A percentile compares a stretch with the other conserved stretches of the same genome.
These are phyloP conservation scores for Xerocomellus amylosporus DNA, from an alignment of 768 basidiomycete species.

Conservation along the genomic window DNA sequence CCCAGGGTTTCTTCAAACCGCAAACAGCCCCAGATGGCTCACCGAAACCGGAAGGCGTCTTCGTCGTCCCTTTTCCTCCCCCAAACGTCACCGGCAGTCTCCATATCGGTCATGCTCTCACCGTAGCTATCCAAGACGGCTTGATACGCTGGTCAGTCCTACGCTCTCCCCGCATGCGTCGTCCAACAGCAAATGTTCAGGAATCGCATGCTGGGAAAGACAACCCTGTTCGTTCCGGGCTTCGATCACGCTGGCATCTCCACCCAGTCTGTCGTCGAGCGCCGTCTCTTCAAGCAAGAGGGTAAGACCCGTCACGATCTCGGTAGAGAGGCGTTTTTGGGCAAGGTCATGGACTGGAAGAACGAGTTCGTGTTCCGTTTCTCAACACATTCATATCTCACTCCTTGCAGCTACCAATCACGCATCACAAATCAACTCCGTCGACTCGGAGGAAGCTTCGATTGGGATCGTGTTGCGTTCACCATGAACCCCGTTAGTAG, in stretches of 20 bases:
- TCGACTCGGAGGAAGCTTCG: slow-evolving; percentile 88
- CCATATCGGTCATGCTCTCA: slow-evolving; percentile 94
- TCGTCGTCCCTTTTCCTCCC: slow-evolving; percentile 88
- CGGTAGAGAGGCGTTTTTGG: slow-evolving; percentile 89
- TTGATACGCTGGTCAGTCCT: slow-evolving; percentile 77
- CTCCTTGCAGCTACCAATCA: slow-evolving; percentile 70
- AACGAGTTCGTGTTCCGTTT: slow-evolving; percentile 69
- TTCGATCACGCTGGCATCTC: slow-evolving; percentile 99
- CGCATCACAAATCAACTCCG: slow-evolving; percentile 88
- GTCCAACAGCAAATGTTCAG: slow-evolving; percentile 35
- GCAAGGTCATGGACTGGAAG: slow-evolving; percentile 95
- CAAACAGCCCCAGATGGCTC: slow-evolving; percentile 55
- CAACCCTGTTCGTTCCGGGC: slow-evolving; percentile 86
- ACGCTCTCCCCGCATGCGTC: not conserved
- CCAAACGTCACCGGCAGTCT: slow-evolving; percentile 96
- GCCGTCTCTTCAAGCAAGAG: slow-evolving; percentile 77
- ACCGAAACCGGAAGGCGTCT: slow-evolving; percentile 60
- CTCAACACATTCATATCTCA: not conserved
- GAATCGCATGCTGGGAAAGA: slow-evolving; percentile 96
- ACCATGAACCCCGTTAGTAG: slow-evolving; percentile 83
- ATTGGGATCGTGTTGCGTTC: slow-evolving; percentile 93
- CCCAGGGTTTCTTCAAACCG: slow-evolving; percentile 88
- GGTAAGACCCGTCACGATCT: slow-evolving; percentile 88
- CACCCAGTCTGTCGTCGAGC: slow-evolving; percentile 97
- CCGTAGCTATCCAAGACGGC: slow-evolving; percentile 86